Conservation (phyloP, 2,329 filamentous ascomycete genomes). For the Fusarium clavum region DNA sequence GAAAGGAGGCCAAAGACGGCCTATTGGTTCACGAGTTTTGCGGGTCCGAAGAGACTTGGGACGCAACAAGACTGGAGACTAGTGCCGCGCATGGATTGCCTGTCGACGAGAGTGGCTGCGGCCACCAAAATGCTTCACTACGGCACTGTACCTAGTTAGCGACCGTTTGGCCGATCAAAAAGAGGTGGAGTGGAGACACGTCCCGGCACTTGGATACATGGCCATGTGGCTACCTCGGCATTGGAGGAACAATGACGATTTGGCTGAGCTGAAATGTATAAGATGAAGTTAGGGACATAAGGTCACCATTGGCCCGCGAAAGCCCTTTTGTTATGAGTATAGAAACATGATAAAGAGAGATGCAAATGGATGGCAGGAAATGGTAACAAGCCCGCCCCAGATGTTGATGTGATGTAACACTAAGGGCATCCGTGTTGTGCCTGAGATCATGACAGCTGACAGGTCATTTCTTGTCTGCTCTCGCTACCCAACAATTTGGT, state of each 20-base stretch:
- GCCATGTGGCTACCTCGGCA: conserved; percentile 31
- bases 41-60: conserved; percentile 73
- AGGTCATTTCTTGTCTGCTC: conserved; percentile 6
- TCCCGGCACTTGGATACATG: conserved; percentile 19
- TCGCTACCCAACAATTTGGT: background rate
- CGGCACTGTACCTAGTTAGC: conserved; percentile 1
- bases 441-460: conserved; percentile 17
- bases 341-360: background rate
- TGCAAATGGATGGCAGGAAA: background rate
- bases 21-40: conserved; percentile 71
- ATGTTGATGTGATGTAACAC: conserved; percentile 10
- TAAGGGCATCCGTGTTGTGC: background rate
- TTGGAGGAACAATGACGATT: conserved; percentile 13
- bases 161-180: conserved; percentile 15
- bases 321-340: background rate
- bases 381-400: background rate
- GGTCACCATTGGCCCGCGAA: background rate
- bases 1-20: conserved; percentile 65
- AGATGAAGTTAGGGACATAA: background rate
- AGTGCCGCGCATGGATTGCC: conserved; percentile 16
- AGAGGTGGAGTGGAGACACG: conserved; percentile 13
- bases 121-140: background rate
- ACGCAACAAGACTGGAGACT: conserved; percentile 48
- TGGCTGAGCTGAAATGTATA: background rate
- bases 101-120: conserved; percentile 8